A percentile compares a stretch with the other conserved stretches of the same genome.
Conservation (phyloP, 2,329 filamentous ascomycete genomes). For the Gliomastix tumulicola region DNA sequence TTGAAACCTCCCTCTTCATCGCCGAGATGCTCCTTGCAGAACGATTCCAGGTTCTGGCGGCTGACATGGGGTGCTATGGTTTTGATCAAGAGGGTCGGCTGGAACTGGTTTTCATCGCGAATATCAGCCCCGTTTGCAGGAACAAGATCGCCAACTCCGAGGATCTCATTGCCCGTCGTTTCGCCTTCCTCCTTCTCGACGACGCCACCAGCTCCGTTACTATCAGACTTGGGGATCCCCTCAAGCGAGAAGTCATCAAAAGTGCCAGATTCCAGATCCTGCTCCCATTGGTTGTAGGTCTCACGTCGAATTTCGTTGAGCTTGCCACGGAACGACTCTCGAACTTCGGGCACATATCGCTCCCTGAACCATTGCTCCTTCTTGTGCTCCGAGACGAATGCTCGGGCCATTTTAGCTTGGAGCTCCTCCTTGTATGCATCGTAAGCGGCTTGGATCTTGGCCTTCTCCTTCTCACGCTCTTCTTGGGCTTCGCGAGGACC, state of each 20-base stretch:
- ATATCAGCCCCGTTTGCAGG: constrained; percentile 79
- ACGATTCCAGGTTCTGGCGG: constrained; percentile 84
- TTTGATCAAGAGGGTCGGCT: constrained; percentile 94
- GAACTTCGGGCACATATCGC: constrained; percentile 79
- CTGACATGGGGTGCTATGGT: constrained; percentile 96
- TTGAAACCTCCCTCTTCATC: constrained; percentile 90
- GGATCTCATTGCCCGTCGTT: constrained; percentile 82
- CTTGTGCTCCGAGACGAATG: constrained; percentile 88
- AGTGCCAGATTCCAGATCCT: constrained; percentile 73
- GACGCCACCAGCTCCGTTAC: constrained; percentile 73
- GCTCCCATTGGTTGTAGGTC: constrained; percentile 81
- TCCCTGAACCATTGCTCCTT: constrained; percentile 98
- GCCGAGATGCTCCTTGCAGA: constrained; percentile 89
- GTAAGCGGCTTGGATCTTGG: constrained; percentile 66
- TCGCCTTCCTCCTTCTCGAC: constrained; percentile 96
- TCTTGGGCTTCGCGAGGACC: constrained; percentile 61
- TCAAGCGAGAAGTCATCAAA: constrained; percentile 96
- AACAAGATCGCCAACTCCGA: constrained; percentile 86
- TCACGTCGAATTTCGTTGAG: constrained; percentile 74
- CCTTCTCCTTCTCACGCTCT: constrained; percentile 72
- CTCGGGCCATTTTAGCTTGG: constrained; percentile 73
- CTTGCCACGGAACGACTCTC: constrained; percentile 66
- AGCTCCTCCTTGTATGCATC: constrained; percentile 62
- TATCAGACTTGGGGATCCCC: constrained; percentile 88
- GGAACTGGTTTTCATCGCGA: constrained; percentile 78